Evolutionary conservation across 2,329 filamentous ascomycete genomes (phyloP).

Genomic region (Xylariaceae sp.): DNA sequence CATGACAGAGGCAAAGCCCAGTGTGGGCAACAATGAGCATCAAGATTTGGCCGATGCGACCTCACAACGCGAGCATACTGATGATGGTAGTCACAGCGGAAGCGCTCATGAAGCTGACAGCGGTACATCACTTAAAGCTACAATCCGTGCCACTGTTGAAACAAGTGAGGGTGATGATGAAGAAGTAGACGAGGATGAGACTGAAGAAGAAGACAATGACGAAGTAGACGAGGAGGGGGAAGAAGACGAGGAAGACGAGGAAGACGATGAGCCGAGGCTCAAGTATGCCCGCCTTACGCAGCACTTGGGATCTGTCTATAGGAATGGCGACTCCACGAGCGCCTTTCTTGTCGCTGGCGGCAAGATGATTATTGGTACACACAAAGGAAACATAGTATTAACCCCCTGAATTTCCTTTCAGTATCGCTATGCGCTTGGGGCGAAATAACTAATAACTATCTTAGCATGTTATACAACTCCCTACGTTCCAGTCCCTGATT

Average conservation of each 20-base stretch:
- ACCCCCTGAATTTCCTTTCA: conserved; percentile 22
- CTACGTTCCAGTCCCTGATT: conserved; percentile 79
- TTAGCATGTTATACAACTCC: conserved; percentile 78
- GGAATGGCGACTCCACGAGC: conserved; percentile 94
- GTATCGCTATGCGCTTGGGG: neutral
- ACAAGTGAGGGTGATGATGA: conserved; percentile 30
- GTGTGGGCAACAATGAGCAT: conserved; percentile 37
- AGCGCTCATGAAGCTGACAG: conserved; percentile 24
- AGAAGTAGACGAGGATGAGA: conserved; percentile 40
- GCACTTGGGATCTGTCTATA: conserved; percentile 80
- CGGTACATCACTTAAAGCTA: conserved; percentile 6
- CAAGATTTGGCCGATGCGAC: conserved; percentile 21
- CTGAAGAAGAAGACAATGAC: conserved; percentile 54
- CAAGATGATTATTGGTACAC: conserved; percentile 96
- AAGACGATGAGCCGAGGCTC: conserved; percentile 91
- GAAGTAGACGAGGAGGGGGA: conserved; percentile 64
- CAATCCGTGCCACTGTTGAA: conserved; percentile 15
- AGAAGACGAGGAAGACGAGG: conserved; percentile 78
- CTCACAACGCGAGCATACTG: neutral
- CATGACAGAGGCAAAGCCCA: conserved; percentile 53
- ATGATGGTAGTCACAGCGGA: neutral
- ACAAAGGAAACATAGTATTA: conserved; percentile 94
- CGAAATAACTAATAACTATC: conserved; percentile 9
- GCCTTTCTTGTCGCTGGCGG: conserved; percentile 89
- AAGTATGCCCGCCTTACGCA: conserved; percentile 91